These are phyloP conservation scores for Oryza officinalis DNA, from an alignment of 176 grass and related monocot genomes.

Conservation along the genomic window DNA sequence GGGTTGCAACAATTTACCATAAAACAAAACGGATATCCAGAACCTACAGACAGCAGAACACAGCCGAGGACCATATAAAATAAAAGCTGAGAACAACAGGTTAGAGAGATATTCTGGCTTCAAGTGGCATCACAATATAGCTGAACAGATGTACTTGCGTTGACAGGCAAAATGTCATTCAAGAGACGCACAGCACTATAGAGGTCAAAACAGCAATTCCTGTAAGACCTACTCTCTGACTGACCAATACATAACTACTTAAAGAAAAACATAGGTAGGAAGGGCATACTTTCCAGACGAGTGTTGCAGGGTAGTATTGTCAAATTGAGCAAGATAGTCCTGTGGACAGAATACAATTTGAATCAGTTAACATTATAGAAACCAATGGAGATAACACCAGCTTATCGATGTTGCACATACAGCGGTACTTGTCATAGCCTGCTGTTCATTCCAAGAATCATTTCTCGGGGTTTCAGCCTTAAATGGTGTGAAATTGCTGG, in stretches of 20 bases:
- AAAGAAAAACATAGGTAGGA: slow-evolving; percentile 23
- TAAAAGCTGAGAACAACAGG: neutral
- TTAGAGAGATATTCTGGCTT: neutral
- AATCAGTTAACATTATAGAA: slow-evolving; percentile 21
- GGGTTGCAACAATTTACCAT: slow-evolving; percentile 5
- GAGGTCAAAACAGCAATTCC: slow-evolving; percentile 21
- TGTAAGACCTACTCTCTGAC: neutral
- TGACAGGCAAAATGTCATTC: neutral
- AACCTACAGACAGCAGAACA: slow-evolving; percentile 3
- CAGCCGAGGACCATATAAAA: neutral
- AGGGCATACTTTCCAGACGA: slow-evolving; percentile 74
- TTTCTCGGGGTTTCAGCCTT: slow-evolving; percentile 70
- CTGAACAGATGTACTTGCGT: neutral
- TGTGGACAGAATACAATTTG: slow-evolving; percentile 43
- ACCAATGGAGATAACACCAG: slow-evolving; percentile 24
- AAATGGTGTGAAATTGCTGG: slow-evolving; percentile 88
- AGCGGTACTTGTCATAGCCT: slow-evolving; percentile 84
- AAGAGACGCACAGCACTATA: neutral
- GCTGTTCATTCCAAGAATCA: slow-evolving; percentile 95
- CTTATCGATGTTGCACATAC: slow-evolving; percentile 57
- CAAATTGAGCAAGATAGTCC: slow-evolving; percentile 83
- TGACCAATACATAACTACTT: slow-evolving; percentile 19
- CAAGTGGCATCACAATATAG: slow-evolving; percentile 21
- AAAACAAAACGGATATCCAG: neutral
- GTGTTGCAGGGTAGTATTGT: slow-evolving; percentile 45